These are phyloP conservation scores for Angophora floribunda DNA, from an alignment of 345 rosid species.

Conservation along the genomic window DNA sequence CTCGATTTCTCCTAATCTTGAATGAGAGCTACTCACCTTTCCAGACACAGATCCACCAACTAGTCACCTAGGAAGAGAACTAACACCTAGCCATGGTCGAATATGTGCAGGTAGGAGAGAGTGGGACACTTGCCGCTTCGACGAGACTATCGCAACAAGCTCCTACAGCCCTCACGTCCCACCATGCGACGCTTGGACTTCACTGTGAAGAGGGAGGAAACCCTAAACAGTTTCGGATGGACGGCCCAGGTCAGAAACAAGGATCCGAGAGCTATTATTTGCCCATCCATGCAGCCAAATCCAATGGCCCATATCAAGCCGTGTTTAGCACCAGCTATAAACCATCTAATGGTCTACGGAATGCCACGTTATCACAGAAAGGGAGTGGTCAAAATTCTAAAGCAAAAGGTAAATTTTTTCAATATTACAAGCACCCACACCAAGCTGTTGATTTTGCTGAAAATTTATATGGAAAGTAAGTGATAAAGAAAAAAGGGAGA, in stretches of 20 bases:
- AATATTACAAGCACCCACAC: neutral
- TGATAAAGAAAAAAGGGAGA: neutral
- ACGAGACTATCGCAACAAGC: neutral
- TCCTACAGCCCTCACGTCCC: neutral
- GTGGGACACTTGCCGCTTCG: neutral
- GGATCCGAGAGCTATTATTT: neutral
- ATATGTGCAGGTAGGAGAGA: neutral
- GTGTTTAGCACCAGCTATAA: neutral
- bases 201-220: neutral
- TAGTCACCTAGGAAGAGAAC: neutral
- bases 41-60: fast-evolving
- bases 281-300: neutral
- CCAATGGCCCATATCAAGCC: neutral
- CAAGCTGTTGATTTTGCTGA: fast-evolving
- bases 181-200: neutral
- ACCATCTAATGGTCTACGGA: neutral
- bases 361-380: neutral
- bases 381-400: neutral
- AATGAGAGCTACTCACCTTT: neutral
- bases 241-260: neutral
- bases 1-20: neutral
- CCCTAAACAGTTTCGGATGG: neutral
- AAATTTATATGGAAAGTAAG: neutral
- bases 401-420: too few species aligned
- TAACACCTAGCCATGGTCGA: neutral